A percentile compares a stretch with the other conserved stretches of the same genome.
phyloP scores from a whole-genome alignment of 2,329 filamentous ascomycete genomes.

The Aspergillus sojae region DNA sequence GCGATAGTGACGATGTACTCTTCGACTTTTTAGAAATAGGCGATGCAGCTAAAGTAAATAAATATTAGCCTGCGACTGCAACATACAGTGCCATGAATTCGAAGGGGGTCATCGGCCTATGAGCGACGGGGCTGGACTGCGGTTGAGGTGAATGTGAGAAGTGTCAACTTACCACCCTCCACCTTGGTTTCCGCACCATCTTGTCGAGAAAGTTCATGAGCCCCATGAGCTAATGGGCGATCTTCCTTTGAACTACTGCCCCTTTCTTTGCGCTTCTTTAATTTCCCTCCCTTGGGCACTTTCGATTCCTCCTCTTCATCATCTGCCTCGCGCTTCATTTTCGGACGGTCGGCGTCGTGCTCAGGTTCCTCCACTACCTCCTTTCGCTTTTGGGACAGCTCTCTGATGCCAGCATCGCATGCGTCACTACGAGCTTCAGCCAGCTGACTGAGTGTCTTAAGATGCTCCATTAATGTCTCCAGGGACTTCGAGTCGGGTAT shows the following conservation, averaged over 20 bases:
- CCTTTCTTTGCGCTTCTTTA: slow-evolving; percentile 77
- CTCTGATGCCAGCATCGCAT: slow-evolving; percentile 62
- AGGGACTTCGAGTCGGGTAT: slow-evolving; percentile 53
- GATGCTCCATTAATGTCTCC: slow-evolving; percentile 54
- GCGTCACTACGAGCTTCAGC: slow-evolving; percentile 60
- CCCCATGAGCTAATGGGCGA: slow-evolving; percentile 62
- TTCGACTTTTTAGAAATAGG: slow-evolving; percentile 44
- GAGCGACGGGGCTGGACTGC: not conserved
- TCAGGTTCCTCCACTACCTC: slow-evolving; percentile 57
- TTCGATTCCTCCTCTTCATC: slow-evolving; percentile 48
- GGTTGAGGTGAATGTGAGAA: slow-evolving; percentile 2
- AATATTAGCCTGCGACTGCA: not conserved
- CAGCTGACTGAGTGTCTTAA: slow-evolving; percentile 59
- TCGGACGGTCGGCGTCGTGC: slow-evolving; percentile 51
- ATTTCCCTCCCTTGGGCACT: slow-evolving; percentile 61
- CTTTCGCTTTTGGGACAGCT: slow-evolving; percentile 61
- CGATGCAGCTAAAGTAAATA: slow-evolving; percentile 30
- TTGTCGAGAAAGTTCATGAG: slow-evolving; percentile 65
- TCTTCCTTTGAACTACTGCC: slow-evolving; percentile 61
- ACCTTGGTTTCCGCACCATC: slow-evolving; percentile 62
- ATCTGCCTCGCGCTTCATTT: slow-evolving; percentile 48
- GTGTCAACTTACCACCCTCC: slow-evolving; percentile 53
- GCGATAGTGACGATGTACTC: slow-evolving; percentile 43
- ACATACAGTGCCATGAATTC: not conserved
- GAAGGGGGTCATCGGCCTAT: not conserved